Evolutionary conservation across 345 rosid species (phyloP), one percentile per base, ranked within the genome.

Genomic region (Microthlaspi erraticum): DNA sequence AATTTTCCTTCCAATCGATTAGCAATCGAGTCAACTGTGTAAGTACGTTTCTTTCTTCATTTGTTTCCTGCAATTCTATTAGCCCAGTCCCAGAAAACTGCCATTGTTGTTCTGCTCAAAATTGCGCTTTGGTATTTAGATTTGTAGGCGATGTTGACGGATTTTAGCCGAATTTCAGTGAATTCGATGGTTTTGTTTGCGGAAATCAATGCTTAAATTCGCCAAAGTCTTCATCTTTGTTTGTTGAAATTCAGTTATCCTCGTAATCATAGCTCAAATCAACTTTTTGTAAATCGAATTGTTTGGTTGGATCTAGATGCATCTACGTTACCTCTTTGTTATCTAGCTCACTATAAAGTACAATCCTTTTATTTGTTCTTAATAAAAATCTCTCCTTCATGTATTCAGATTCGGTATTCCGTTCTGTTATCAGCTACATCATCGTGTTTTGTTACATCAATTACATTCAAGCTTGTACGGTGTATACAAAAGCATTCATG

Each of bases 1-100:
- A 38, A 46, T 17, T 31, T 8, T 18, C 4, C 13, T 7, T 5
- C 23, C 41, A 57, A 56, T 72, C 59, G 51, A 64, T 72, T 64
- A 20, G 44, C 65, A 9, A 9, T 49, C 66, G 45, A 58, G 66
- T 66, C 77, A 57, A 73, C 77, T 29, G 5, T 29, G 5, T 57
- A 39, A 65, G 60, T 65, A 26, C 52, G 60, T 65, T 34, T 54
- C 10, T n/a, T 29, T 13, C 50, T 64, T 55, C 23, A 37, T 45
- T 42, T 36, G 49, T 72, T 44, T 54, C 49, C 55, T 52, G 10
- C 0, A 32, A 31, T 43, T 62, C 41, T 16, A 5, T 36, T 14
- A 26, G 12, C 14, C 0, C 56, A 34, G 38, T 56, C 16, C 16
- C 14, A 2, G 41, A 26, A 26, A 48, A 48, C 46, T 60, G 16